These are phyloP conservation scores for Trichoderma citrinoviride DNA, from an alignment of 2,329 filamentous ascomycete species.

Conservation along the genomic window DNA sequence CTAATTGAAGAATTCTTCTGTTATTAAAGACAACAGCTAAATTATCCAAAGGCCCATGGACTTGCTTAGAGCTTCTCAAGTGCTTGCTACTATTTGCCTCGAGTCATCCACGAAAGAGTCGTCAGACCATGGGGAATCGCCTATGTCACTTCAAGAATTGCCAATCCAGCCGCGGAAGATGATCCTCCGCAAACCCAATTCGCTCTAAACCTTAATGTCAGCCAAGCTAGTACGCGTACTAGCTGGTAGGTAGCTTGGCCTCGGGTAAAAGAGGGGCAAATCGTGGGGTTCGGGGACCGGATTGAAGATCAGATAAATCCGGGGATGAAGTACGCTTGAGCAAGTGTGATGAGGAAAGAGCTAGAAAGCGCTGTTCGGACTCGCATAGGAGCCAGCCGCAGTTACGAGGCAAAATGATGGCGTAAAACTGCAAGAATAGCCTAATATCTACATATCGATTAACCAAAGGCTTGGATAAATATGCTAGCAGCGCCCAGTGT, in stretches of 20 bases:
- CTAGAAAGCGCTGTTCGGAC: not conserved
- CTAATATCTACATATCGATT: not conserved
- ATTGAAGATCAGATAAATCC: too few relatives aligned
- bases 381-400: not conserved
- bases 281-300: not conserved
- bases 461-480: constrained; percentile 7
- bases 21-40: too few relatives aligned
- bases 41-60: too few relatives aligned
- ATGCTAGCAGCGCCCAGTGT: not conserved
- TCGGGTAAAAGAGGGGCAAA: constrained; percentile 18
- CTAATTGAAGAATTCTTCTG: too few relatives aligned
- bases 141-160: not conserved
- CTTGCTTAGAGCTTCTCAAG: too few relatives aligned
- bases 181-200: not conserved
- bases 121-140: too few relatives aligned
- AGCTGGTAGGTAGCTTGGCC: too few relatives aligned
- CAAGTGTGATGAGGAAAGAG: not conserved
- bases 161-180: not conserved
- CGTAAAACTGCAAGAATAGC: not conserved
- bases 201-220: not conserved
- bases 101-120: not conserved
- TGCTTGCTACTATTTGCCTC: not conserved
- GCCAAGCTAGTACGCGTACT: not conserved
- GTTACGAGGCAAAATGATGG: not conserved
- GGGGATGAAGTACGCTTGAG: too few relatives aligned